A percentile compares a stretch with the other conserved stretches of the same genome.
These are phyloP conservation scores for Camellia granthamiana DNA, from an alignment of 148 eudicot species.

Conservation along the genomic window DNA sequence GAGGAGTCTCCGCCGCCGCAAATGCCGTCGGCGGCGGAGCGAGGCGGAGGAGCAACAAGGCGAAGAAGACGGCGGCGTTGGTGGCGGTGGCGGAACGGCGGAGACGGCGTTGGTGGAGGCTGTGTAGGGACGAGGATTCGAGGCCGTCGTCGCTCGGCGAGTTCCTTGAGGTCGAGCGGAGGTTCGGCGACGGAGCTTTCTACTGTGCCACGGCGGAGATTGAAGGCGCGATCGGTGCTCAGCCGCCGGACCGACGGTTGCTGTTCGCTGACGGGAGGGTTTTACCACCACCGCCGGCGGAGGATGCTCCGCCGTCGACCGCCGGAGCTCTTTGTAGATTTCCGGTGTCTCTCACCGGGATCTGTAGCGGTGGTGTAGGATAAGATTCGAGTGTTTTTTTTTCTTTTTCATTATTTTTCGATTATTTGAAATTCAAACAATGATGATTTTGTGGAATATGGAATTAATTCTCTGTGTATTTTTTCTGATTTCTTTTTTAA, in stretches of 20 bases:
- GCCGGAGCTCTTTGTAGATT: constrained; percentile 34
- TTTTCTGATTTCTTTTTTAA: no score
- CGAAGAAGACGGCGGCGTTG: constrained; percentile 16
- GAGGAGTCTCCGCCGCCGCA: background rate
- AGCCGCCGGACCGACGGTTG: constrained; percentile 24
- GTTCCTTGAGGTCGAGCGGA: constrained; percentile 52
- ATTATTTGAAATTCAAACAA: no score
- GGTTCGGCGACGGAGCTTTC: constrained; percentile 41
- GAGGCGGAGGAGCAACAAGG: constrained; percentile 14
- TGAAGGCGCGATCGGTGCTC: constrained; percentile 11
- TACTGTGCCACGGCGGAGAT: constrained; percentile 25
- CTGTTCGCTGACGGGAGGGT: constrained; percentile 60
- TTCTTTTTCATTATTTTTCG: background rate
- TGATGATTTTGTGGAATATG: no score
- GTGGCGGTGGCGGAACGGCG: constrained; percentile 18
- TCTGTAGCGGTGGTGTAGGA: constrained; percentile 34
- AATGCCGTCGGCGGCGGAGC: constrained; percentile 3
- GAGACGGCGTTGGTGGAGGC: constrained; percentile 44
- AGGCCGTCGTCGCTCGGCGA: constrained; percentile 45
- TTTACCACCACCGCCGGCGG: constrained; percentile 38
- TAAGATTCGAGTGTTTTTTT: background rate
- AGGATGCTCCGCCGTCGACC: constrained; percentile 18
- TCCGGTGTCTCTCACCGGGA: constrained; percentile 31
- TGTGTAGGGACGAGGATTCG: constrained; percentile 37
- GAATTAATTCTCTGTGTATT: no score